Conservation (phyloP, 805 yeast genomes). For the Wickerhamiella siamensis region DNA sequence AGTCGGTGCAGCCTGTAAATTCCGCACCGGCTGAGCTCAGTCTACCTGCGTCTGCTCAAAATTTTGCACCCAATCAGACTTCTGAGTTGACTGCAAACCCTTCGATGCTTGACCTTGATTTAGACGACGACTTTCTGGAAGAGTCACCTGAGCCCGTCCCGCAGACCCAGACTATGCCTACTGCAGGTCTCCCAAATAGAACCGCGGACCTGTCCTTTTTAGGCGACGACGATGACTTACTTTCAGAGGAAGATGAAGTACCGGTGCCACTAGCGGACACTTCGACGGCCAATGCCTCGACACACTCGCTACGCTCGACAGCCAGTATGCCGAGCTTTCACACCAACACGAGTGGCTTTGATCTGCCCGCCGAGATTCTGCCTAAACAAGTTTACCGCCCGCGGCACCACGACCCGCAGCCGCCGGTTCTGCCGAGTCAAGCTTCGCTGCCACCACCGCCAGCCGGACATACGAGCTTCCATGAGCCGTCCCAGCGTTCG, state of each 20-base stretch:
- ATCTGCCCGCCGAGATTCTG: slow-evolving; percentile 23
- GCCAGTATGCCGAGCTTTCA: slow-evolving; percentile 14
- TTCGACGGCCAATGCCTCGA: slow-evolving; percentile 1
- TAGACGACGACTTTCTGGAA: slow-evolving; percentile 17
- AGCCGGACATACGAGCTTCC: background rate
- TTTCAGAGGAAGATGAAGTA: slow-evolving; percentile 20
- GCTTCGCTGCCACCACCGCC: background rate
- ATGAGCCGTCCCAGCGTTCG: slow-evolving; percentile 1
- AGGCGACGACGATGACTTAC: slow-evolving; percentile 24
- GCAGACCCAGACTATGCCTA: slow-evolving; percentile 1
- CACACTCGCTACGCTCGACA: background rate
- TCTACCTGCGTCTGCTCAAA: too few species aligned
- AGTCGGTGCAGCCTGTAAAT: too few species aligned
- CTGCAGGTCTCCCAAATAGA: background rate
- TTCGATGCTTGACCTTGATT: slow-evolving; percentile 6
- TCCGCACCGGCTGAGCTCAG: too few species aligned
- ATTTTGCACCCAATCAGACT: background rate
- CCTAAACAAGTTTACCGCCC: slow-evolving; percentile 17
- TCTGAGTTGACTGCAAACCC: background rate
- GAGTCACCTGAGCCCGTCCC: slow-evolving; percentile 7
- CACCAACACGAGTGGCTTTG: slow-evolving; percentile 22
- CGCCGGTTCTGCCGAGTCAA: background rate
- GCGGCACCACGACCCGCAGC: slow-evolving; percentile 3
- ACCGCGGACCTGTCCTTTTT: slow-evolving; percentile 18
- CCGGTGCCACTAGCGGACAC: slow-evolving; percentile 3